Base-by-base conservation (phyloP, 495 filamentous ascomycete species). In the Rostrohypoxylon terebratum region DNA sequence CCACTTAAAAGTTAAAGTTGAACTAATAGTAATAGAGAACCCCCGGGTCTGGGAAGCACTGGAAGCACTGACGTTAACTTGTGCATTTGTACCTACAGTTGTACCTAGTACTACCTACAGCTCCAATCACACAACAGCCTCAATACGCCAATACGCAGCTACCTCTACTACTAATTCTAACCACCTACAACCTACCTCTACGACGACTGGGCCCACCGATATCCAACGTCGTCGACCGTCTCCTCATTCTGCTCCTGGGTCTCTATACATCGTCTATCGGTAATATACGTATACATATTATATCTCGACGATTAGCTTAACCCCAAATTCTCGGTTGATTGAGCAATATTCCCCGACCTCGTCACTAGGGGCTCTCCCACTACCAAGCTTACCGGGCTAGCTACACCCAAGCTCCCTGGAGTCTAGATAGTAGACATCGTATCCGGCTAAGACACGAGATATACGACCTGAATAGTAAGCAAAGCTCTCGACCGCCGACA, bases 1-100 rank as follows among this genome's bases (percentile, higher is more conserved):
- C 64, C 65, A 73, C 65, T 73, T 68, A 68, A 64, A 54, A 73
- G 60, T 73, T 68, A 68, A 64, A 54, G 44, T 47, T 50, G 44
- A 31, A 25, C 45, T 64, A 68, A 63, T n/a, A n/a, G n/a, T n/a
- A n/a, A n/a, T n/a, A n/a, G n/a, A 63, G 58, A 53, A 67, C 63
- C 28, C 28, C 28, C 28, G 28, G 28, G 9, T 13, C 34, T 38
- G 34, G 38, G 14, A 14, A 42, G 13, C 36, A 1, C 13, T 38
- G 3, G 36, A 38, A 38, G 8, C 38, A 72, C 59, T 72, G 64
- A 72, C 69, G 69, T 72, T 73, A n/a, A 73, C 58, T 55, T 20
- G 31, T 55, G 51, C 51, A 36, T 55, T 60, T 50, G 57, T 53
- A 59, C 54, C 57, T 31, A 63, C 44, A 68, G 66, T 60, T 50